phyloP scores from a whole-genome alignment of 2,329 filamentous ascomycete species.

The Cordyceps militaris region DNA sequence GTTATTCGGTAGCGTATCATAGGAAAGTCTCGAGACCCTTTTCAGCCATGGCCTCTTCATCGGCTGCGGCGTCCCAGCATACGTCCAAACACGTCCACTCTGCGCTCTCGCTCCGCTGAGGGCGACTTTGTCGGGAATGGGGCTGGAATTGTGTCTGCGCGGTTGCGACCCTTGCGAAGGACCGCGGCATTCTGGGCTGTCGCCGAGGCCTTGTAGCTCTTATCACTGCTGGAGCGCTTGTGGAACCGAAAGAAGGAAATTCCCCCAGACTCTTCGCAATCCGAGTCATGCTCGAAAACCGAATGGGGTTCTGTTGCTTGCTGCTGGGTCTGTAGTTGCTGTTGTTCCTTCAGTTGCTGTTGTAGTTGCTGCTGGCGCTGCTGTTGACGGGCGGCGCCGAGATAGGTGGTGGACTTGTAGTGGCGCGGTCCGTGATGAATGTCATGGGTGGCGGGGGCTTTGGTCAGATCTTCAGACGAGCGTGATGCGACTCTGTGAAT shows the following conservation, averaged over 20 bases:
- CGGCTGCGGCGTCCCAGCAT: constrained; percentile 30
- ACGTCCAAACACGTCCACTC: constrained; percentile 30
- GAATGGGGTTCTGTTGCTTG: constrained; percentile 28
- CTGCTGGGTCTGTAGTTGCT: constrained; percentile 17
- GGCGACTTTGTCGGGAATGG: constrained; percentile 15
- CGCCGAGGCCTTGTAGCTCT: constrained; percentile 16
- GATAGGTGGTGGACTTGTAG: constrained; percentile 24
- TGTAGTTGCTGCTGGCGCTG: constrained; percentile 19
- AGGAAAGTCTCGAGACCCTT: too few species aligned
- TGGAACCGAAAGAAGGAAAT: constrained; percentile 39
- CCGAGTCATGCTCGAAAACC: constrained; percentile 43
- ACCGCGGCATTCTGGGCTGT: background rate
- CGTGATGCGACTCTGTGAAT: constrained; percentile 19
- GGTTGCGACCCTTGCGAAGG: constrained; percentile 13
- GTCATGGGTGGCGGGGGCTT: constrained; percentile 9
- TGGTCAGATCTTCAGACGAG: constrained; percentile 19
- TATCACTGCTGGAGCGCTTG: constrained; percentile 29
- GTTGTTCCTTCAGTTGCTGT: constrained; percentile 16
- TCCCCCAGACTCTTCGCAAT: constrained; percentile 31
- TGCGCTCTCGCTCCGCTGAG: constrained; percentile 20
- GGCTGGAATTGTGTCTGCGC: constrained; percentile 19
- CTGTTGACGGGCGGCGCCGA: constrained; percentile 16
- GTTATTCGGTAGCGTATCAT: too few species aligned
- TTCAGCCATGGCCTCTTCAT: constrained; percentile 13
- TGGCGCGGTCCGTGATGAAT: constrained; percentile 16